phyloP scores from a whole-genome alignment of 257 asterid genomes.

The Cruciata laevipes region DNA sequence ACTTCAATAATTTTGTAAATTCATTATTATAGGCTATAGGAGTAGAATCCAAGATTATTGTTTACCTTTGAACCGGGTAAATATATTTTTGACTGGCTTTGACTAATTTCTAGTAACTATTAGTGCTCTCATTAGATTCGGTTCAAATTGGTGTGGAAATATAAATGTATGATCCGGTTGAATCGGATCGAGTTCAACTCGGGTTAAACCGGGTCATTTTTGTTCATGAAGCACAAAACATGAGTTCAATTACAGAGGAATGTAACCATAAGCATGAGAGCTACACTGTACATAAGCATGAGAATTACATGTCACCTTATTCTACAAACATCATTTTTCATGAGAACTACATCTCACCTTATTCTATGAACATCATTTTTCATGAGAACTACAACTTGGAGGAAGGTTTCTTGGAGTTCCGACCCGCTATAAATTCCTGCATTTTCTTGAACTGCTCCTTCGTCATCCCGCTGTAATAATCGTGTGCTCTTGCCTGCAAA shows the following conservation, averaged over 20 bases:
- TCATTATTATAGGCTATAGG: no score
- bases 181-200: background rate
- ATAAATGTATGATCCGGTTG: background rate
- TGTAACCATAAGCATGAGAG: background rate
- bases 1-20: background rate
- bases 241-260: background rate
- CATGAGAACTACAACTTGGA: slow-evolving; percentile 49
- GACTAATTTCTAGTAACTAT: no score
- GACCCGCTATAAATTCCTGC: slow-evolving; percentile 82
- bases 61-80: no score
- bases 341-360: background rate
- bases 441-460: slow-evolving; percentile 82
- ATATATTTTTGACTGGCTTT: no score
- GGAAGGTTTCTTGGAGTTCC: slow-evolving; percentile 52
- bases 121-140: background rate
- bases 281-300: no score
- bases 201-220: background rate
- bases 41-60: no score
- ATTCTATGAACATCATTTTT: background rate
- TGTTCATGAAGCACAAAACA: background rate
- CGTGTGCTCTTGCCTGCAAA: slow-evolving; percentile 83
- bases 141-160: no score
- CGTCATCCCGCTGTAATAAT: slow-evolving; percentile 73
- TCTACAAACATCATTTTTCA: no score
- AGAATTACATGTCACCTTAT: background rate